phyloP scores from a whole-genome alignment of 257 asterid genomes.

The Ilex aquifolium region DNA sequence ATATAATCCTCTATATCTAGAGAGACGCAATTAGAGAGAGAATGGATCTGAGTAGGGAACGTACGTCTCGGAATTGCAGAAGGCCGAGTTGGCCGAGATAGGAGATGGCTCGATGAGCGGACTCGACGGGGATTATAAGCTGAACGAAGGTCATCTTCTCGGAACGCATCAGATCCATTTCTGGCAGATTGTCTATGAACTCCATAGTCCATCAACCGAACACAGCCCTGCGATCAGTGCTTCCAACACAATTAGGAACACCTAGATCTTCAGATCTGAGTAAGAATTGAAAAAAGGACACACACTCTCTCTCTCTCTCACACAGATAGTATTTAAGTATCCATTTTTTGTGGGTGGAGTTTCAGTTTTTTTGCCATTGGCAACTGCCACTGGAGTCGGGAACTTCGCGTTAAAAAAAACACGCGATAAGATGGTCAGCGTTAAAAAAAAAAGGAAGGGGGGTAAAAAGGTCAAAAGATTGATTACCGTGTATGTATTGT shows the following conservation, averaged over 20 bases:
- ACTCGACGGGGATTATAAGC: constrained; percentile 89
- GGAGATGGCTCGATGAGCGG: constrained; percentile 92
- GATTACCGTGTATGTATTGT: too few species aligned
- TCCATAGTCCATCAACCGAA: constrained; percentile 61
- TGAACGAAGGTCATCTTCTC: constrained; percentile 92
- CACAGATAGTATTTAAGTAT: too few species aligned
- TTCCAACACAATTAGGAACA: neutral
- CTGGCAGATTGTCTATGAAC: constrained; percentile 60
- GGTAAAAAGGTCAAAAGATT: too few species aligned
- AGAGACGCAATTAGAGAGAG: too few species aligned
- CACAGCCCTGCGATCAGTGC: neutral
- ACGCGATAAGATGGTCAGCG: too few species aligned
- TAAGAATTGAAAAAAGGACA: neutral
- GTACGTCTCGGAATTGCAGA: constrained; percentile 89
- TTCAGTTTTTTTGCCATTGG: neutral
- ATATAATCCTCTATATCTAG: too few species aligned
- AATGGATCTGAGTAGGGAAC: neutral
- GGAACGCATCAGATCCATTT: constrained; percentile 99
- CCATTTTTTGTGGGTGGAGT: constrained; percentile 1
- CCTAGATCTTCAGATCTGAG: constrained; percentile 36
- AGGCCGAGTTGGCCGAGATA: constrained; percentile 94
- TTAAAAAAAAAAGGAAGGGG: too few species aligned
- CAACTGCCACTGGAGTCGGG: neutral
- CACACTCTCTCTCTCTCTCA: neutral
- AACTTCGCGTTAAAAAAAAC: too few species aligned